phyloP scores from a whole-genome alignment of 192 early-diverging fungal genomes.

The Obelidium mucronatum region DNA sequence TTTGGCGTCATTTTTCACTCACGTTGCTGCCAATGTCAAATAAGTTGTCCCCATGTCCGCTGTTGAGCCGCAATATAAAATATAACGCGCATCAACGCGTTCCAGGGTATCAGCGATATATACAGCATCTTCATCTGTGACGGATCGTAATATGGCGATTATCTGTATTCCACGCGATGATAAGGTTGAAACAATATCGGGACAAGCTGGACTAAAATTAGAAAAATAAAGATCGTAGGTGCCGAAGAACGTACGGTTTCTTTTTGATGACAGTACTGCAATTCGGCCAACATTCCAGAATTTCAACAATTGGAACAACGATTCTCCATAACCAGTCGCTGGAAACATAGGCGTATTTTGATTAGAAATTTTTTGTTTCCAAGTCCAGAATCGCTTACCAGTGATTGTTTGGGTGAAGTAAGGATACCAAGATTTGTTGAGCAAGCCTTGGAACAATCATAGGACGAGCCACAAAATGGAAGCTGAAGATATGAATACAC shows the following conservation, averaged over 20 bases:
- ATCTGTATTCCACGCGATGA: not conserved
- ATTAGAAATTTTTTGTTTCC: no score
- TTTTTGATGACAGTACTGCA: not conserved
- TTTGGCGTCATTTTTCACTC: no score
- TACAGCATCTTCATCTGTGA: not conserved
- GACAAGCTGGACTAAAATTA: no score
- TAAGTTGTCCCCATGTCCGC: not conserved
- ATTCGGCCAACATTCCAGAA: not conserved
- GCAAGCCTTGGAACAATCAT: not conserved
- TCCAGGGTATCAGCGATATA: not conserved
- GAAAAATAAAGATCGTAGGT: no score
- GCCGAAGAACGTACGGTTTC: no score
- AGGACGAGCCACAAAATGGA: not conserved
- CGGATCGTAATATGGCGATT: not conserved
- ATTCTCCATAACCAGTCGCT: not conserved
- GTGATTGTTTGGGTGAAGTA: not conserved
- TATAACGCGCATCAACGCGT: not conserved
- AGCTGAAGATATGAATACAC: no score
- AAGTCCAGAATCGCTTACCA: no score
- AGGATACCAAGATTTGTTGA: slow-evolving; percentile 4
- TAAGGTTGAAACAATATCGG: not conserved
- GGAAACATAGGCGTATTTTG: no score
- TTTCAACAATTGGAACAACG: not conserved
- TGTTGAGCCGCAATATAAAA: not conserved
- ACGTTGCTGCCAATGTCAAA: no score